Percentiles rank a stretch among this genome's conserved stretches.
Evolutionary conservation across 2,329 filamentous ascomycete species (phyloP).

Genomic region (Epicoccum nigrum): DNA sequence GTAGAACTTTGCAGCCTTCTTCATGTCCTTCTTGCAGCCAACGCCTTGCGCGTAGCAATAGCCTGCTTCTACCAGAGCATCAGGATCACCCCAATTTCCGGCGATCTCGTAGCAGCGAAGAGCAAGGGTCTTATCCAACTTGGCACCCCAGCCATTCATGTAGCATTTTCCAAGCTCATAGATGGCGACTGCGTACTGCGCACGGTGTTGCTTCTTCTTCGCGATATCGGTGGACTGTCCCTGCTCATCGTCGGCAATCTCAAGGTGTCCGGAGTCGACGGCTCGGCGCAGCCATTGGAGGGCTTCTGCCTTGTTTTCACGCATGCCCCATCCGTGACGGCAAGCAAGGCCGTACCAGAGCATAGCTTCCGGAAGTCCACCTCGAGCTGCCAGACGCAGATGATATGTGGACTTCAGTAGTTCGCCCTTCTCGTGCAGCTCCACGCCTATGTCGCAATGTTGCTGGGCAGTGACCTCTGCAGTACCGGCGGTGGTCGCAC

Average conservation of each 20-base stretch:
- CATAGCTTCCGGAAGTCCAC: conserved; percentile 91
- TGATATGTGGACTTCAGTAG: conserved; percentile 96
- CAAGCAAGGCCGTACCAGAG: conserved; percentile 93
- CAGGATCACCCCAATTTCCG: conserved; percentile 91
- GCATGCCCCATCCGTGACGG: conserved; percentile 97
- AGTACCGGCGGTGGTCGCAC: conserved; percentile 45
- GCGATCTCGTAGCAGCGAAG: conserved; percentile 96
- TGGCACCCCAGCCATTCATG: conserved; percentile 97
- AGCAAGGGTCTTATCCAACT: conserved; percentile 87
- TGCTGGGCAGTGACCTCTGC: conserved; percentile 82
- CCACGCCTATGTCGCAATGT: conserved; percentile 87
- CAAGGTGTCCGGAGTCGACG: conserved; percentile 79
- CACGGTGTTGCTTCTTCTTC: conserved; percentile 82
- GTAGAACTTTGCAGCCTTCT: conserved; percentile 91
- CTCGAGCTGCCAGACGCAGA: conserved; percentile 83
- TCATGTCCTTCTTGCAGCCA: conserved; percentile 94
- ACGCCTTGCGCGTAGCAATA: conserved; percentile 95
- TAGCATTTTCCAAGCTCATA: conserved; percentile 97
- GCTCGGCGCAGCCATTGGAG: conserved; percentile 92
- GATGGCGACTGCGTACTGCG: conserved; percentile 92
- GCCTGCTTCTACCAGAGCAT: conserved; percentile 90
- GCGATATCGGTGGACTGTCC: conserved; percentile 68
- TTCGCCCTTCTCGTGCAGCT: conserved; percentile 84
- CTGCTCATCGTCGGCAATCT: conserved; percentile 80
- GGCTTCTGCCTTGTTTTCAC: conserved; percentile 85